phyloP scores from a whole-genome alignment of 768 basidiomycete genomes.

The Mycena indigotica region DNA sequence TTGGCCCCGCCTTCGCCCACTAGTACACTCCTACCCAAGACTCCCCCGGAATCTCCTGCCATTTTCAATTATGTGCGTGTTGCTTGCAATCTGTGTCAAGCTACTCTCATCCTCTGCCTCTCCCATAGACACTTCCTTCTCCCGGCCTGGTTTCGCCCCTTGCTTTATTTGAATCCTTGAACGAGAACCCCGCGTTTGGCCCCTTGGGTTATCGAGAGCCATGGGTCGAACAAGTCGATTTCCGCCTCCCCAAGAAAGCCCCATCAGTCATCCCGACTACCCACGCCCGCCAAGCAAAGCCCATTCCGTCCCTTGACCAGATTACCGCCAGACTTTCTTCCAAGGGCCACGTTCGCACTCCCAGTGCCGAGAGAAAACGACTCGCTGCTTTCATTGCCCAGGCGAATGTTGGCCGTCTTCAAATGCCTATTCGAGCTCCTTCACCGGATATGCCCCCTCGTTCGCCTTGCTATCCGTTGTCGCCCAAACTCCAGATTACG shows the following conservation, averaged over 20 bases:
- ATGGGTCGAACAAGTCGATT: conserved; percentile 73
- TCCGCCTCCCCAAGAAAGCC: conserved; percentile 39
- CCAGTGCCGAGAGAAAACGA: conserved; percentile 25
- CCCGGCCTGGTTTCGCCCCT: conserved; percentile 67
- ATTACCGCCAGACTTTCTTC: conserved; percentile 65
- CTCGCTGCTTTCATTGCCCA: conserved; percentile 26
- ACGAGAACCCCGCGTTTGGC: conserved; percentile 34
- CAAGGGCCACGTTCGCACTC: conserved; percentile 35
- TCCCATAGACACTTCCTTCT: conserved; percentile 56
- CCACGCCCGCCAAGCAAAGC: conserved; percentile 24
- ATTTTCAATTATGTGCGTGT: conserved; percentile 56
- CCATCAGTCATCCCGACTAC: conserved; percentile 7
- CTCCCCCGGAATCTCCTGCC: conserved; percentile 69
- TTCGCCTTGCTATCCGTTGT: conserved; percentile 40
- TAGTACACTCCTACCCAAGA: conserved; percentile 59
- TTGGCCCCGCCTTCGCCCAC: conserved; percentile 66
- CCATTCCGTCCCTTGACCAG: conserved; percentile 73
- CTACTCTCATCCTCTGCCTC: background rate
- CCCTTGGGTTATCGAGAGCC: conserved; percentile 36
- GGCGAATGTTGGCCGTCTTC: conserved; percentile 43
- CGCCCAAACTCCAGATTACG: conserved; percentile 49
- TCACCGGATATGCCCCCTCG: conserved; percentile 30
- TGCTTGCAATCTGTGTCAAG: background rate
- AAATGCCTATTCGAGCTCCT: conserved; percentile 41
- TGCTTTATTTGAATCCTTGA: conserved; percentile 55